phyloP scores from a whole-genome alignment of 108 stramenopile species.

The Cyclotella atomus region DNA sequence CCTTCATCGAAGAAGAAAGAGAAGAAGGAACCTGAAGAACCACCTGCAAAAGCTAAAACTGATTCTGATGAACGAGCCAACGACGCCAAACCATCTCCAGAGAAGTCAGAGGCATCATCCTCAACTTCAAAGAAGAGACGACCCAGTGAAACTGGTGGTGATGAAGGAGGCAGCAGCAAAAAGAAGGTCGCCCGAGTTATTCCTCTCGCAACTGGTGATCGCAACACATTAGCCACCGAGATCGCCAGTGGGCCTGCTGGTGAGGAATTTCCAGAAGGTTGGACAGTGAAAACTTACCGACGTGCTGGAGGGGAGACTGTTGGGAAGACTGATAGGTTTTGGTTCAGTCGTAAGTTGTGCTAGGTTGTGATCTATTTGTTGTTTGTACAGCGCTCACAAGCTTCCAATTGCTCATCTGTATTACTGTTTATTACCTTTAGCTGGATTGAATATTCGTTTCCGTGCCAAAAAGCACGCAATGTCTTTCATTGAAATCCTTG shows the following conservation, averaged over 20 bases:
- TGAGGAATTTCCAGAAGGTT: constrained; percentile 48
- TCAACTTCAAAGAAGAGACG: constrained; percentile 18
- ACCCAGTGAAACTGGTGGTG: constrained; percentile 1
- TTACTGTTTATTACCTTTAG: background rate
- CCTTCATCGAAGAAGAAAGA: background rate
- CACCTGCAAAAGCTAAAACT: background rate
- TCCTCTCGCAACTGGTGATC: constrained; percentile 43
- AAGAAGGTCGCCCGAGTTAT: constrained; percentile 21
- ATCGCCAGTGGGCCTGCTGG: constrained; percentile 44
- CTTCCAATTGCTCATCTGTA: too few species aligned
- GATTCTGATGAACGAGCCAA: background rate
- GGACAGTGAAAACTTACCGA: constrained; percentile 50
- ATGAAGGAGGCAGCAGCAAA: constrained; percentile 9
- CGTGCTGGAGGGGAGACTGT: constrained; percentile 53
- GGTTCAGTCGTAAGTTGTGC: constrained; percentile 35
- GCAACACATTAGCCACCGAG: constrained; percentile 49
- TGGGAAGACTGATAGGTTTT: constrained; percentile 55
- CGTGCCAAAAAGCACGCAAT: constrained; percentile 52
- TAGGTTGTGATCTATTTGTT: background rate
- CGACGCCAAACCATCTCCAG: background rate
- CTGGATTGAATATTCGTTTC: constrained; percentile 50
- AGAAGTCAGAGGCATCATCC: background rate
- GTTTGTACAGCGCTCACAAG: background rate
- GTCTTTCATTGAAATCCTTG: constrained; percentile 46
- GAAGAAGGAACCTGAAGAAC: background rate